phyloP scores from a whole-genome alignment of 2,329 filamentous ascomycete genomes.

The Alternaria brassicae region DNA sequence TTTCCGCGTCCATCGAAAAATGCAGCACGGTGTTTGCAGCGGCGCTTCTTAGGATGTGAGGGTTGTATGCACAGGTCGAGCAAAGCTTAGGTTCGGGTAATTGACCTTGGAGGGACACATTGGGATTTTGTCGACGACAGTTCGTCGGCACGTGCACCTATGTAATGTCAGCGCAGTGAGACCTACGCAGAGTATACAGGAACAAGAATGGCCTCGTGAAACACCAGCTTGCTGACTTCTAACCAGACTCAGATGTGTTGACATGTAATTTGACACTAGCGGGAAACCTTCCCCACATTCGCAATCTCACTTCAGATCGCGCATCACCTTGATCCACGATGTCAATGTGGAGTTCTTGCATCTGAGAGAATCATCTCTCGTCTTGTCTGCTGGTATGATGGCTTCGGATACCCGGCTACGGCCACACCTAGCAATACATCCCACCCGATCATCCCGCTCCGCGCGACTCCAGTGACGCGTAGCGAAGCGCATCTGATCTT shows the following conservation, averaged over 20 bases:
- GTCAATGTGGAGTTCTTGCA: neutral
- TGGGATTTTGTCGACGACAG: neutral
- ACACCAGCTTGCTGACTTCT: neutral
- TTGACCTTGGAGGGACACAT: neutral
- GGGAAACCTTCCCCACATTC: neutral
- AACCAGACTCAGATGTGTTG: neutral
- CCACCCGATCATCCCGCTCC: neutral
- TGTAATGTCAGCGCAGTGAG: neutral
- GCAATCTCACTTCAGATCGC: neutral
- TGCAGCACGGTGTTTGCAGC: neutral
- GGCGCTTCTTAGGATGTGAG: neutral
- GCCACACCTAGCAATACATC: neutral
- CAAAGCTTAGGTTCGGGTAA: neutral
- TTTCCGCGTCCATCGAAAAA: neutral
- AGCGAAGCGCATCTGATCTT: conserved; percentile 1
- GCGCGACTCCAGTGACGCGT: conserved; percentile 1
- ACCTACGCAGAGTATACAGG: neutral
- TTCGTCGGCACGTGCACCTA: neutral
- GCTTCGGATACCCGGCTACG: neutral
- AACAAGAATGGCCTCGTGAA: neutral
- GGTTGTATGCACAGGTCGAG: neutral
- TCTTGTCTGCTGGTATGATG: neutral
- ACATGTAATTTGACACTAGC: neutral
- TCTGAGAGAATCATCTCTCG: neutral
- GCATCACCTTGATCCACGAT: neutral